Evolutionary conservation across 257 asterid genomes (phyloP), one percentile per base, ranked within the genome.

Genomic region (Primulina huaijiensis): DNA sequence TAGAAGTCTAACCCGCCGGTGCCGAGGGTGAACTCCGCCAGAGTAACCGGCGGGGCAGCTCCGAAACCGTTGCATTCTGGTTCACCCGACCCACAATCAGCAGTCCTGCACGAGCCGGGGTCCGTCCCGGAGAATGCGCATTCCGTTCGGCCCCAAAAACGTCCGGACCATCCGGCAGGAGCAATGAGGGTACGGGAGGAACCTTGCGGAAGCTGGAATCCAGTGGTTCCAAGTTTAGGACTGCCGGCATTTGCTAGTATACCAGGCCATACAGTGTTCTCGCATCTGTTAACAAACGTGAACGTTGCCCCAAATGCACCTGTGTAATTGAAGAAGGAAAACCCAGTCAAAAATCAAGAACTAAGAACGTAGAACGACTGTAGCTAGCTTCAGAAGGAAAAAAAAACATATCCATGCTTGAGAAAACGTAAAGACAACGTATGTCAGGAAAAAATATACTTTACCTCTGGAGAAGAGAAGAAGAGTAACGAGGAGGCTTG

Each of bases 151-250:
- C 76, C 98, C 98, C 98, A 92, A 76, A 92, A 90, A 8, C 98
- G 86, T 55, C 98, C 98, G 62, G 97, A 90, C 98, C 98, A 92
- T 34, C 96, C 98, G 43, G 95, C 76, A 3, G 98, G 97, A 27
- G 96, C 95, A 4, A 65, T 23, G 85, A 92, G 82, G 17, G 86
- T 27, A 8, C 93, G 92, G 64, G 96, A 70, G 46, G 90, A 75
- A 57, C 72, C 95, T 17, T 73, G 77, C 0, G 89, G 85, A 66
- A 92, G 98, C 85, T 92, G 89, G 73, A 92, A 92, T 50, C 98
- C 98, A 58, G 98, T 88, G 86, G 74, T 81, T 60, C 79, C 95
- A 57, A 92, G 90, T 58, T 66, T 62, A 16, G 97, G 97, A 73
- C 88, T 85, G 14, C 96, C 97, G 30, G 96, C 88, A 70, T 92